Evolutionary conservation across 2,329 filamentous ascomycete species (phyloP), one percentile per base, ranked within the genome.

Genomic region (Aspergillus ustus): DNA sequence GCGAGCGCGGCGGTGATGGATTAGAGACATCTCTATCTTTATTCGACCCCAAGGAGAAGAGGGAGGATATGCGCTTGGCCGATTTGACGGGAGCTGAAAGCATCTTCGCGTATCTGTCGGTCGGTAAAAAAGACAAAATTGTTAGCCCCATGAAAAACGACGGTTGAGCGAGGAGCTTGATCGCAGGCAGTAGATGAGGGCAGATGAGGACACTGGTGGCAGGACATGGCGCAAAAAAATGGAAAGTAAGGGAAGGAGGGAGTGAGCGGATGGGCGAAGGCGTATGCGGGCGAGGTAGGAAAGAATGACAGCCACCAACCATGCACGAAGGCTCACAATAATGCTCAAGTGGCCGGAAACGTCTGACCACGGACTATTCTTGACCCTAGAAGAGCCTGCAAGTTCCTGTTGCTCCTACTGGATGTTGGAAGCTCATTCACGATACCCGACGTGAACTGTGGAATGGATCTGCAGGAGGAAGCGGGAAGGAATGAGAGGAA

Each of bases 31-130:
- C 76, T 63, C 77, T 76, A 44, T 73, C 76, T 63, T 77, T 76
- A 44, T 73, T 68, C 22, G 75, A 75, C 13, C 75, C 72, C 62
- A 80, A 61, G 7, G 78, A 80, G 62, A 81, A 80, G 50, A 81
- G 73, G 43, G 79, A 81, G 11, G 79, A 80, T 60, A 81, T 78
- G 61, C 78, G 78, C 70, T 76, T 79, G 60, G 77, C 78, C 60
- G 77, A 77, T 67, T 78, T 80, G 60, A 73, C 72, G 55, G 77
- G 77, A 70, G 77, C 73, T 28, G 77, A 78, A 67, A 79, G 69
- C 75, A 78, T 77, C 64, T 64, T 75, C 40, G 22, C 34, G 22
- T 40, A 28, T 58, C 48, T 56, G 34, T 31, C 22, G 49, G 53
- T 52, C 43, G 34, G 43, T 45, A 37, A 45, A 31, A 37, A 52